These are phyloP conservation scores for Mitragyna speciosa DNA, from an alignment of 257 asterid genomes.

Conservation along the genomic window DNA sequence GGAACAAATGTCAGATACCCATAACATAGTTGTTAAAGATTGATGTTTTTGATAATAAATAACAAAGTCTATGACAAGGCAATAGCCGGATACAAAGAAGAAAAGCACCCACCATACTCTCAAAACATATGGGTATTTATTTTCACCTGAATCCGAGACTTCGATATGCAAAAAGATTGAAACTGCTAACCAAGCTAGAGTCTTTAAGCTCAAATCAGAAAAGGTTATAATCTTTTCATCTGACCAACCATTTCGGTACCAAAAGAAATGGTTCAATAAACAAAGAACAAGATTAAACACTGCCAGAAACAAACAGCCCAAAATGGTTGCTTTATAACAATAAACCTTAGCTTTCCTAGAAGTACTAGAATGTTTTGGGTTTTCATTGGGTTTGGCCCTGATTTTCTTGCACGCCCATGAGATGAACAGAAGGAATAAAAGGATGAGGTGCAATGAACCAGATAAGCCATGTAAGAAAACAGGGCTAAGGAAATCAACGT, in stretches of 20 bases:
- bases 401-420: slow-evolving; percentile 42
- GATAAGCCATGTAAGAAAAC: slow-evolving; percentile 49
- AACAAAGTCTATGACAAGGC: slow-evolving; percentile 55
- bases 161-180: slow-evolving; percentile 48
- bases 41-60: slow-evolving; percentile 36
- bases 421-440: slow-evolving; percentile 32
- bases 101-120: slow-evolving; percentile 76
- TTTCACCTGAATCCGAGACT: slow-evolving; percentile 36
- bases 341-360: slow-evolving; percentile 16
- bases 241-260: slow-evolving; percentile 66
- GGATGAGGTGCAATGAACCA: slow-evolving; percentile 45
- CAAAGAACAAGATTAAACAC: slow-evolving; percentile 48
- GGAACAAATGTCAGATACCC: slow-evolving; percentile 64
- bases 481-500: slow-evolving; percentile 41
- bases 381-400: slow-evolving; percentile 18
- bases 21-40: slow-evolving; percentile 39
- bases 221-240: slow-evolving; percentile 61
- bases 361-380: slow-evolving; percentile 15
- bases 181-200: slow-evolving; percentile 58
- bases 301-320: slow-evolving; percentile 48
- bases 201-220: slow-evolving; percentile 53
- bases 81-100: slow-evolving; percentile 59
- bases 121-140: slow-evolving; percentile 54
- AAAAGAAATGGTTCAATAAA: slow-evolving; percentile 50
- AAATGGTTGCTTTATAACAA: slow-evolving; percentile 37